Conservation (phyloP, 768 basidiomycete species). For the Kwoniella mangroviensis region DNA sequence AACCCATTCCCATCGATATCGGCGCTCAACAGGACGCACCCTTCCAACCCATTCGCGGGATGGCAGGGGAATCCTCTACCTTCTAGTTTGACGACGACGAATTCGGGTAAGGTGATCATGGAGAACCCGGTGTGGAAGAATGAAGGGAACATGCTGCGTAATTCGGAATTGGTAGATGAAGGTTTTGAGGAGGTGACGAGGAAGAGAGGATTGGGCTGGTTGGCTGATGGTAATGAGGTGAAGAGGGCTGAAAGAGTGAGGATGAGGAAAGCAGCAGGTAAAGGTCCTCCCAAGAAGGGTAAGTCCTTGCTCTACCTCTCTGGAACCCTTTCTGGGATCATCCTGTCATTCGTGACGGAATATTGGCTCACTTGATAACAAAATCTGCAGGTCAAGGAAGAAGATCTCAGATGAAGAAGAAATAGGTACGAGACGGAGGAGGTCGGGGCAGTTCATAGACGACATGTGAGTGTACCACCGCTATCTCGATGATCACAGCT, state of each 20-base stretch:
- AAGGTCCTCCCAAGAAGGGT: conserved; percentile 57
- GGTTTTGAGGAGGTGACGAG: conserved; percentile 21
- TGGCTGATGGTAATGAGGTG: conserved; percentile 47
- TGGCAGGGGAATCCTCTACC: conserved; percentile 20
- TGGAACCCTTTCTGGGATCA: no score
- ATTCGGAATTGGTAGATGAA: conserved; percentile 21
- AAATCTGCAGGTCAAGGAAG: conserved; percentile 54
- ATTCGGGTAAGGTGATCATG: conserved; percentile 15
- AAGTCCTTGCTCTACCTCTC: no score
- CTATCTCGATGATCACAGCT: no score
- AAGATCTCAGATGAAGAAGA: conserved; percentile 55
- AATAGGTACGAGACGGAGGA: background rate
- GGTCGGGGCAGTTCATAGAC: no score
- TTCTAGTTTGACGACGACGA: background rate
- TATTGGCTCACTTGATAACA: no score
- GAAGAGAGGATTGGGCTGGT: conserved; percentile 46
- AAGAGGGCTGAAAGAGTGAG: conserved; percentile 41
- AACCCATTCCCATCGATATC: conserved; percentile 25
- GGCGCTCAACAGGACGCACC: conserved; percentile 14
- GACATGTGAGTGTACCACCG: background rate
- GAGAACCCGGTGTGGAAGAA: conserved; percentile 22
- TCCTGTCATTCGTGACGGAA: no score
- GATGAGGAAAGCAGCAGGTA: conserved; percentile 38
- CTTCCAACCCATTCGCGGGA: conserved; percentile 16
- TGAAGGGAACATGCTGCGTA: conserved; percentile 23